A percentile compares a stretch with the other conserved stretches of the same genome.
phyloP scores from a whole-genome alignment of 805 yeast genomes.

The Ogataea paradorogensis region DNA sequence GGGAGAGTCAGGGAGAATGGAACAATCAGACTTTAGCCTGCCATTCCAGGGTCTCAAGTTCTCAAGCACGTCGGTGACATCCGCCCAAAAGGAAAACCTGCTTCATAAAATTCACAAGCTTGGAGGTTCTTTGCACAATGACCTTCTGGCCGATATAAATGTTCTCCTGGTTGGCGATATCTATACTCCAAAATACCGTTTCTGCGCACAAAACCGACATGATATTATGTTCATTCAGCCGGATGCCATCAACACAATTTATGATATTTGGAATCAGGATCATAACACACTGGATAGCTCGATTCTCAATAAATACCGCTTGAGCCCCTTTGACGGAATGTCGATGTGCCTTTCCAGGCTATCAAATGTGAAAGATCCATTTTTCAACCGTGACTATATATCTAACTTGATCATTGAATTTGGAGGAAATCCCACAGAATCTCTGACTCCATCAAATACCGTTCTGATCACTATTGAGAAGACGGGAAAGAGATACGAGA shows the following conservation, averaged over 20 bases:
- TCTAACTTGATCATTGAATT: slow-evolving; percentile 35
- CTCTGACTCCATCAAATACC: slow-evolving; percentile 43
- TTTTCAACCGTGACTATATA: slow-evolving; percentile 33
- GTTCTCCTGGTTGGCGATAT: slow-evolving; percentile 58
- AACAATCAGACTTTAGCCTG: slow-evolving; percentile 5
- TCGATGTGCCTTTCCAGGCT: slow-evolving; percentile 44
- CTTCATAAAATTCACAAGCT: slow-evolving; percentile 45
- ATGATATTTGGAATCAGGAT: slow-evolving; percentile 54
- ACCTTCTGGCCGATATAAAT: slow-evolving; percentile 59
- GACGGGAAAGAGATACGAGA: slow-evolving; percentile 50
- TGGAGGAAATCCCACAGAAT: slow-evolving; percentile 52
- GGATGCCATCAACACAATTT: slow-evolving; percentile 41
- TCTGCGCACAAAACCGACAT: slow-evolving; percentile 46
- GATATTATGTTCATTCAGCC: slow-evolving; percentile 58
- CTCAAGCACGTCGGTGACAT: slow-evolving; percentile 54
- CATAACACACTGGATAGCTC: slow-evolving; percentile 14
- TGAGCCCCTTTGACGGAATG: slow-evolving; percentile 46
- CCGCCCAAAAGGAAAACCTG: slow-evolving; percentile 40
- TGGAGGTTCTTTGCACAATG: slow-evolving; percentile 58
- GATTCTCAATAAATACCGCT: slow-evolving; percentile 18
- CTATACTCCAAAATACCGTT: slow-evolving; percentile 53
- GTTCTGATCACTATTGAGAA: slow-evolving; percentile 50
- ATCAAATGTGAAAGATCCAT: slow-evolving; percentile 21
- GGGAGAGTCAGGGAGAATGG: not conserved
- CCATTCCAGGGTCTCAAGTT: slow-evolving; percentile 50